Evolutionary conservation across 2,329 filamentous ascomycete genomes (phyloP).

Genomic region (Calonectria leucothoes): DNA sequence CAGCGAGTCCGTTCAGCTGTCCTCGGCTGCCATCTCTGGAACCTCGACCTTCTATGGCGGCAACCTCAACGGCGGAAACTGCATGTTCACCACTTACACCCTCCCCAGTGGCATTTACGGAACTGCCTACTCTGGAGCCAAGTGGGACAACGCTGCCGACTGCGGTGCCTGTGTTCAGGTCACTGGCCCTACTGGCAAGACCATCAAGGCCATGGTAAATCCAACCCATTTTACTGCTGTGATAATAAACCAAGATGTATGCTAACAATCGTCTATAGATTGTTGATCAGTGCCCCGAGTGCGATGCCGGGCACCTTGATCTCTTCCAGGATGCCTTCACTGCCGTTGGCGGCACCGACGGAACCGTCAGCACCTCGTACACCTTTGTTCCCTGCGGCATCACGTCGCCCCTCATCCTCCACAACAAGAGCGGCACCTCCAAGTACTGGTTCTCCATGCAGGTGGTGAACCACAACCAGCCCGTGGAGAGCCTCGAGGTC

Average conservation of each 20-base stretch:
- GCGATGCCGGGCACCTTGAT: constrained; percentile 54
- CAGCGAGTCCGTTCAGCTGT: constrained; percentile 2
- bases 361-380: constrained; percentile 51
- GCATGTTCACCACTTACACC: constrained; percentile 72
- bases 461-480: constrained; percentile 71
- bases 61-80: constrained; percentile 69
- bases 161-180: constrained; percentile 74
- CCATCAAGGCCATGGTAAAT: constrained; percentile 72
- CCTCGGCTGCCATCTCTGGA: constrained; percentile 31
- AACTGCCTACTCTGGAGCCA: constrained; percentile 69
- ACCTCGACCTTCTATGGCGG: constrained; percentile 64
- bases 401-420: constrained; percentile 53
- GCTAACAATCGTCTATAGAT: constrained; percentile 43
- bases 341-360: constrained; percentile 50
- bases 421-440: constrained; percentile 58
- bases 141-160: constrained; percentile 66
- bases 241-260: too few relatives aligned
- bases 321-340: constrained; percentile 57
- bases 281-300: constrained; percentile 59
- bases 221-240: too few relatives aligned
- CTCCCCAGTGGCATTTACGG: constrained; percentile 69
- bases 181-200: constrained; percentile 62
- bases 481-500: constrained; percentile 68
- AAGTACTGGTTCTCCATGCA: constrained; percentile 61
- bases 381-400: constrained; percentile 55